Evolutionary conservation across 1,284 basidiomycete species (phyloP), one percentile per base, ranked within the genome.

Genomic region (Cryptococcus jaspeensis): DNA sequence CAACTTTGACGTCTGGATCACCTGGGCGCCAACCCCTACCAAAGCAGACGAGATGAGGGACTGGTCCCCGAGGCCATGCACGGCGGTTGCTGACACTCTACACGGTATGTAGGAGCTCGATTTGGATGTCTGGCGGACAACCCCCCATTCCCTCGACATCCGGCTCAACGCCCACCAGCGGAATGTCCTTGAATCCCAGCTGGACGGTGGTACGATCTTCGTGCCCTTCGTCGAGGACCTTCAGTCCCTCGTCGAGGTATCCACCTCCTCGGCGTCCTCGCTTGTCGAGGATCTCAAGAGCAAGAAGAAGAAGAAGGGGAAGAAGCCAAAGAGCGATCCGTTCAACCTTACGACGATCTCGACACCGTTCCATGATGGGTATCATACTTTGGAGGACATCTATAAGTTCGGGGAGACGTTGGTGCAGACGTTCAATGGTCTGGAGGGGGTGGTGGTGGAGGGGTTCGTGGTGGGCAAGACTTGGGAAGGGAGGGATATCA

Each of bases 101-200:
- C 11, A 32, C 41, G n/a, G 28, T 32, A 13, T 20, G 23, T 50
- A 77, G 74, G 25, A 62, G 3, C 58, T 74, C 28, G 58, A 71
- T 32, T 63, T 76, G 11, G 77, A 79, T 53, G 57, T 79, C 23
- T 79, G 77, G 77, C 64, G 64, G 25, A 54, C 64, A 2, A 65
- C 74, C 1, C 52, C 58, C 0, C 43, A 58, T 5, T 52, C 57
- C 13, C 37, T 76, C 50, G 74, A 76, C 56, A 35, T 77, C 40
- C 66, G 67, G 38, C 43, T 77, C 2, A 56, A 53, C 18, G 15
- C 43, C 25, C 4, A 35, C 5, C 50, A 55, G n/a, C 23, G 53
- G 28, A 23, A 20, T 8, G 15, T 47, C 18, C 53, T 66, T 54
- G 32, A 49, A 49, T 32, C 25, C 43, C 39, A 55, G 36, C 48